Evolutionary conservation across 768 basidiomycete genomes (phyloP), one percentile per base, ranked within the genome.

Genomic region (Macrolepiota albuminosa): DNA sequence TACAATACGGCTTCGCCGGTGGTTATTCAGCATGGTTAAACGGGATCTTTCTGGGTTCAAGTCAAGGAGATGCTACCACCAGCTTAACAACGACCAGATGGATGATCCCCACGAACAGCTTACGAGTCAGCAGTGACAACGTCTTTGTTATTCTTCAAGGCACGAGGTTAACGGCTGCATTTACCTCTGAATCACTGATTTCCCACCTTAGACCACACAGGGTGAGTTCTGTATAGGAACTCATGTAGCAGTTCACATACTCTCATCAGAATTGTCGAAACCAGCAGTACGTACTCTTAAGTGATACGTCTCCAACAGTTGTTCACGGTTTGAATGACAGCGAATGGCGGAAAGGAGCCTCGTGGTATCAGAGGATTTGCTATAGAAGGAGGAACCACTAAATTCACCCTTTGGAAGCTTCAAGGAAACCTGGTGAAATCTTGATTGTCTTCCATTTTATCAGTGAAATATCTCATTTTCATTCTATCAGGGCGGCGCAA

Each of bases 1-100:
- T 84, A 6, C 81, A 82, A 66, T 81, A 78, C 52, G 82, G 83
- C 5, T 68, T 69, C 59, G 80, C 80, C 5, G 82, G 81, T 16
- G 82, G 80, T 16, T 84, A 83, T 68, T 79, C 80, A 31, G 76
- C 77, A 24, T 84, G 73, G 77, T 62, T 82, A 29, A 81, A 82
- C 57, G 77, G 79, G 4, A 65, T 74, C 5, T 82, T 82, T 69
- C 67, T 82, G 39, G 81, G 81, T 10, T 81, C 80, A 7, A 77
- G 73, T 61, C 76, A 77, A 68, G 81, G 79, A 36, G 75, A 58
- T 56, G 58, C 76, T 3, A 74, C 78, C 2, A 67, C 79, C 45
- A 81, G 81, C 62, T 47, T 76, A 51, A 76, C 77, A 2, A 73
- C 75, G 0, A 69, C 80, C 65, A 70, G 70, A 14, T 82, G 80